Evolutionary conservation across 2,329 filamentous ascomycete species (phyloP).

Genomic region (Aspergillus calidoustus): DNA sequence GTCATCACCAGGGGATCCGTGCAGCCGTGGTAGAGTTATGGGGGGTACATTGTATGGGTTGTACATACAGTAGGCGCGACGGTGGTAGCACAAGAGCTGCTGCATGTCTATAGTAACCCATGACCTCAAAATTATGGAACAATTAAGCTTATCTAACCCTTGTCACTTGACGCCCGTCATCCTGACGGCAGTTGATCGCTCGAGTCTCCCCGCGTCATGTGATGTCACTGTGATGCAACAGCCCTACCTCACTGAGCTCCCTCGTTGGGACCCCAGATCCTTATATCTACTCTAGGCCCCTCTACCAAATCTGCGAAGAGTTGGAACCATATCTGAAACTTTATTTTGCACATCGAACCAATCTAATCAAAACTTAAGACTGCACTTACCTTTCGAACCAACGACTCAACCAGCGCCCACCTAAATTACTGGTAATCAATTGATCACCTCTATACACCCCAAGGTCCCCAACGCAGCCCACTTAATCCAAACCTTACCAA

Average conservation of each 20-base stretch:
- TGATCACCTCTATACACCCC: background rate
- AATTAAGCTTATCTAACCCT: background rate
- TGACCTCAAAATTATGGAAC: background rate
- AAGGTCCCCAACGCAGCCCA: background rate
- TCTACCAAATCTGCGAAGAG: background rate
- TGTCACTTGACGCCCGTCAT: background rate
- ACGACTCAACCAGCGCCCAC: background rate
- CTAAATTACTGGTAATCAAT: background rate
- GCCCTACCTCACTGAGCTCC: background rate
- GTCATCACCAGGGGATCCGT: constrained; percentile 32
- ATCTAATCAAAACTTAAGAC: background rate
- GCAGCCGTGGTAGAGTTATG: constrained; percentile 24
- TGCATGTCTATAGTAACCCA: background rate
- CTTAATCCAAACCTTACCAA: background rate
- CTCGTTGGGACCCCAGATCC: too few relatives aligned
- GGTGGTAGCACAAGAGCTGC: background rate
- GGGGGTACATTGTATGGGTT: background rate
- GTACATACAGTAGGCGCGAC: background rate
- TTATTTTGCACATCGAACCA: background rate
- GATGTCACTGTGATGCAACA: constrained; percentile 15
- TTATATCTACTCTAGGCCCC: background rate
- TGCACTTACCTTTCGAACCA: background rate
- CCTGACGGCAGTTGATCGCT: background rate
- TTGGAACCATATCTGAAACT: background rate
- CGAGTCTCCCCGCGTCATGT: background rate